Evolutionary conservation across 306 rosid species (phyloP).

Genomic region (Pyrus pyrifolia): DNA sequence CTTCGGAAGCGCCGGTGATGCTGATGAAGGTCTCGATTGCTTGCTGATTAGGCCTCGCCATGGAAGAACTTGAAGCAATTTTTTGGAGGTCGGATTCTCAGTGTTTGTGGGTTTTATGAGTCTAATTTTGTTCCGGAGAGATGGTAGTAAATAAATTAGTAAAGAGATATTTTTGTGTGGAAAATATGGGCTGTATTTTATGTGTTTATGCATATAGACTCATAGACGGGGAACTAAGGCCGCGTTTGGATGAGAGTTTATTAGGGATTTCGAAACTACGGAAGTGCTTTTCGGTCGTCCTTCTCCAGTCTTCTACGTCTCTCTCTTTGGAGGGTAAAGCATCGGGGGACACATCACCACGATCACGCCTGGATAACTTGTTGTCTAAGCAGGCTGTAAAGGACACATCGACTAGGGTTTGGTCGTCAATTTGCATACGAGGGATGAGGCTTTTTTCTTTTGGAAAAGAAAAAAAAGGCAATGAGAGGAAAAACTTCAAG

Average conservation of each 20-base stretch:
- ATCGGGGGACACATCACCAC: background rate
- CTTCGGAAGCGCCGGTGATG: constrained; percentile 66
- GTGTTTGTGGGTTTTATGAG: background rate
- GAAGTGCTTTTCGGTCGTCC: background rate
- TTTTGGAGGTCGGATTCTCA: constrained; percentile 3
- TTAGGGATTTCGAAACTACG: background rate
- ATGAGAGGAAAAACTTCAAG: background rate
- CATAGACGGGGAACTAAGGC: background rate
- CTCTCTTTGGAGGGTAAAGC: background rate
- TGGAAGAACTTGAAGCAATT: constrained; percentile 28
- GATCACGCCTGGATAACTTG: constrained; percentile 12
- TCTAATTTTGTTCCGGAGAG: background rate
- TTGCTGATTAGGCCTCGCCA: constrained; percentile 79
- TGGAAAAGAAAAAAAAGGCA: background rate
- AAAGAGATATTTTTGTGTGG: constrained; percentile 7
- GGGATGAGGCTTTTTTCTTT: background rate
- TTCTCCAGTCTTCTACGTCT: constrained; percentile 23
- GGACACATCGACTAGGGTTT: background rate
- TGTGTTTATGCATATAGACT: background rate
- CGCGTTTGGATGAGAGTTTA: background rate
- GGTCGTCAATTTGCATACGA: background rate
- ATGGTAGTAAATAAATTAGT: background rate
- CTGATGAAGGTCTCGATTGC: constrained; percentile 69
- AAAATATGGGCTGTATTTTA: background rate
- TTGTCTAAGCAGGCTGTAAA: constrained; percentile 12